Conservation (phyloP, 352 stramenopile species). For the Globisporangium carolinianum region DNA sequence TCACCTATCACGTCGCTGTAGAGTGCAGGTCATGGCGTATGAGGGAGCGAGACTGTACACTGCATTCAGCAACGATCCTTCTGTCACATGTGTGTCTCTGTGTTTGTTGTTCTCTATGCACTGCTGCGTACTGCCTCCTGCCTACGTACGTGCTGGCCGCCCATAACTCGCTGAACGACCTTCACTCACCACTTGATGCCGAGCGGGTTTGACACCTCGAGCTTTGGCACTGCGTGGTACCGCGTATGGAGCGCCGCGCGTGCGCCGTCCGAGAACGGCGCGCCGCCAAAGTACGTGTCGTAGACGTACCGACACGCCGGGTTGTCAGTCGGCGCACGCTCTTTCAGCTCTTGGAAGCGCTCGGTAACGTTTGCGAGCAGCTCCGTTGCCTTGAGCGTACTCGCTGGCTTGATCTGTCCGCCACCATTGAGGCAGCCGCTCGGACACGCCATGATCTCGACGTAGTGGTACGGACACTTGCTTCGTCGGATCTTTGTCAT, state of each 20-base stretch:
- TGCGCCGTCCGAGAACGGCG: constrained; percentile 68
- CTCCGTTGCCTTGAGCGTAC: constrained; percentile 40
- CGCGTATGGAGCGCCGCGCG: constrained; percentile 60
- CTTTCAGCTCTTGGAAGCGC: constrained; percentile 60
- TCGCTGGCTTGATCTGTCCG: constrained; percentile 86
- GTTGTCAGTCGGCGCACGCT: constrained; percentile 56
- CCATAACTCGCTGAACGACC: constrained; percentile 1
- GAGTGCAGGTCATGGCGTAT: too few species aligned
- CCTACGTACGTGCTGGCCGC: not conserved
- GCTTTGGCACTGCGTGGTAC: constrained; percentile 81
- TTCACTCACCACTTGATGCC: constrained; percentile 76
- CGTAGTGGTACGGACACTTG: constrained; percentile 92
- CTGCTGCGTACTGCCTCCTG: not conserved
- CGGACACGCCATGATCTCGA: constrained; percentile 99
- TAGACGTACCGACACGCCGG: constrained; percentile 75
- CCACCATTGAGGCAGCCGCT: constrained; percentile 96
- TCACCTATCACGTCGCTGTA: too few species aligned
- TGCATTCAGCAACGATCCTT: constrained; percentile 1
- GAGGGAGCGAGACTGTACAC: constrained; percentile 9
- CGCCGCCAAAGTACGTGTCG: constrained; percentile 66
- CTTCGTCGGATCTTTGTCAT: constrained; percentile 90
- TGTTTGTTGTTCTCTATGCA: not conserved
- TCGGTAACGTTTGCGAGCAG: constrained; percentile 58
- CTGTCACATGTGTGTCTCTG: not conserved
- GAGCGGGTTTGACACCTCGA: constrained; percentile 78